Base-by-base conservation (phyloP, 345 rosid genomes). In the Eucalyptus cloeziana region DNA sequence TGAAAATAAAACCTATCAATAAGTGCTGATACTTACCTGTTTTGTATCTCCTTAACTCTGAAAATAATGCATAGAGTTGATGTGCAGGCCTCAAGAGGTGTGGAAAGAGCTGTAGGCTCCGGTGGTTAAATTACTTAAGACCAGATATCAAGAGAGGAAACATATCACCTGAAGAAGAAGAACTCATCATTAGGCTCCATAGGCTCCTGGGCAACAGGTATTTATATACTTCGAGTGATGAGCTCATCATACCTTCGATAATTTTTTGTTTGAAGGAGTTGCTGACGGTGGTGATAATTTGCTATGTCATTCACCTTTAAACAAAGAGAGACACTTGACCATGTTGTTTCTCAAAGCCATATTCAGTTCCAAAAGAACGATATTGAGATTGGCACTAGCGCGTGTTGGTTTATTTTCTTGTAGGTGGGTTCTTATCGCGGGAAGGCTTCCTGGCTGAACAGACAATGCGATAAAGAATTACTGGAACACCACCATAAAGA, bases 151-250 rank as follows among this genome's bases (percentile, higher is more conserved):
- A 86, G 86, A 86, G 91, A 88, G 91, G 91, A 25, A 90, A 86
- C 88, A 88, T 90, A 49, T 88, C 91, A 44, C 49, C 45, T 24
- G 91, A 90, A 40, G 91, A 90, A 69, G 91, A 88, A 76, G 91
- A 90, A 24, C 91, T 90, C 88, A 90, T 90, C 87, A 43, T 37
- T n/a, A 86, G 91, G 88, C 89, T 90, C 60, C 91, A 90, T 71
- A 90, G 49, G 86, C 91, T 90, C 30, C 51, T 90, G 16, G 90
- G 90, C 24, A 89, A 76, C 71, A 67, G 90, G 90, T 86, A 50
- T 43, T 49, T 86, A 5, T 13, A 4, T 17, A 3, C 79, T 67
- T 31, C 40, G 19, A 16, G 43, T 67, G 79, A 67, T 67, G 12
- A 15, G 79, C 79, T 67, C 24, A 31, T 67, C 22, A 31, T 31